phyloP scores from a whole-genome alignment of 495 filamentous ascomycete genomes.

The Corynascus novoguineensis region DNA sequence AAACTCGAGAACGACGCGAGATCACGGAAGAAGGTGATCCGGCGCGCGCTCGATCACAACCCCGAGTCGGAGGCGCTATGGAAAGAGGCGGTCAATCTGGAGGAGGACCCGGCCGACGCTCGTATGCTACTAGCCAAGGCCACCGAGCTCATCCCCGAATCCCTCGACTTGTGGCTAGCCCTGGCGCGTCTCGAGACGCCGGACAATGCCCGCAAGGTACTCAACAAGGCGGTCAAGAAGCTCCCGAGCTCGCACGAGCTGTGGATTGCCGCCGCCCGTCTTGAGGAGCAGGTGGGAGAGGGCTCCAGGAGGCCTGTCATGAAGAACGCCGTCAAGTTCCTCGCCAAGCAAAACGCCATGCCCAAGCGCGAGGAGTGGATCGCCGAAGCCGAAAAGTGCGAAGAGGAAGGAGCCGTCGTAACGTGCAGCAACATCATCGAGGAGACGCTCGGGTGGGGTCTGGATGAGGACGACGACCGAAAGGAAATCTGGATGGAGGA shows the following conservation, averaged over 20 bases:
- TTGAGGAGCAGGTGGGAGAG: constrained; percentile 84
- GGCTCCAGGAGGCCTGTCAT: constrained; percentile 76
- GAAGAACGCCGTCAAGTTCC: constrained; percentile 85
- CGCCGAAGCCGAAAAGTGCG: constrained; percentile 86
- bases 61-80: constrained; percentile 89
- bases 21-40: constrained; percentile 83
- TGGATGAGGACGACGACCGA: constrained; percentile 95
- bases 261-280: constrained; percentile 88
- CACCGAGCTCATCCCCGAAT: constrained; percentile 86
- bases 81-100: constrained; percentile 96
- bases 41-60: constrained; percentile 82
- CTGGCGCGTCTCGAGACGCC: constrained; percentile 82
- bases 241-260: constrained; percentile 87
- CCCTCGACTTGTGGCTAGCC: constrained; percentile 91
- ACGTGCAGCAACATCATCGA: constrained; percentile 84
- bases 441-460: constrained; percentile 85
- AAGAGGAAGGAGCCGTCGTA: constrained; percentile 81
- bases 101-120: constrained; percentile 83
- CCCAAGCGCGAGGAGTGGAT: constrained; percentile 97
- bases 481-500: constrained; percentile 95
- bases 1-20: constrained; percentile 73
- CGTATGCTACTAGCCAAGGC: constrained; percentile 84
- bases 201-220: constrained; percentile 84
- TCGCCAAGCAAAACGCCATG: constrained; percentile 91
- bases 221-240: constrained; percentile 92